Evolutionary conservation across 2,329 filamentous ascomycete species (phyloP), one percentile per base, ranked within the genome.

Genomic region (Cucurbitaria berberidis): DNA sequence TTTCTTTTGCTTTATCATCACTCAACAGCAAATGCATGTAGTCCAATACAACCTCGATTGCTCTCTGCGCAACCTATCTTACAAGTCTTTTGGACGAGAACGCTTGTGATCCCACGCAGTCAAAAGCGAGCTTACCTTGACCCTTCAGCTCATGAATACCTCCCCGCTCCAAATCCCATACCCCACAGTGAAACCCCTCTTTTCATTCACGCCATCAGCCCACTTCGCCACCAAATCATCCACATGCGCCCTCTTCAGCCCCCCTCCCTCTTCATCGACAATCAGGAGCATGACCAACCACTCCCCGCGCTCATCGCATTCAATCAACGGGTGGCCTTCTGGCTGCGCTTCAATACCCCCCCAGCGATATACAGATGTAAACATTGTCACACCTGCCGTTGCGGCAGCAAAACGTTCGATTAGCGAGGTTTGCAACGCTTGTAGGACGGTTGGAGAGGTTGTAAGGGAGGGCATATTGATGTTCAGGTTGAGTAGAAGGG

Each of bases 241-340:
- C 10, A 44, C 53, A 52, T 48, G 44, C 16, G 26, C 40, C 8
- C 48, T 48, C 2, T 36, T 18, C 24, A 54, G 5, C 19, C 38
- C 39, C 22, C 38, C n/a, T 10, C 43, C 44, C 13, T 48, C 48
- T 13, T 48, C 40, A n/a, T 42, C 53, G 30, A 48, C 48, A 22
- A 56, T 16, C 21, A 50, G 39, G 30, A 55, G 19, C 40, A 43
- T 32, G n/a, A 53, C 29, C 51, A 60, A 42, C 57, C 57, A 64
- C 19, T 48, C 30, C 2, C 55, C 59, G 15, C 45, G 51, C 6
- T 46, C 38, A 3, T 48, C 52, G 1, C 45, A 36, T 0, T 48
- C 51, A 32, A 64, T 63, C 11, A 32, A 3, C 2, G 62, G 60
- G 45, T 64, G 63, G 48, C 50, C 38, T 7, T 58, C 43, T 2